Percentiles rank a stretch among this genome's conserved stretches.
Conservation (phyloP, 2,329 filamentous ascomycete species). For the Penicillium digitatum region DNA sequence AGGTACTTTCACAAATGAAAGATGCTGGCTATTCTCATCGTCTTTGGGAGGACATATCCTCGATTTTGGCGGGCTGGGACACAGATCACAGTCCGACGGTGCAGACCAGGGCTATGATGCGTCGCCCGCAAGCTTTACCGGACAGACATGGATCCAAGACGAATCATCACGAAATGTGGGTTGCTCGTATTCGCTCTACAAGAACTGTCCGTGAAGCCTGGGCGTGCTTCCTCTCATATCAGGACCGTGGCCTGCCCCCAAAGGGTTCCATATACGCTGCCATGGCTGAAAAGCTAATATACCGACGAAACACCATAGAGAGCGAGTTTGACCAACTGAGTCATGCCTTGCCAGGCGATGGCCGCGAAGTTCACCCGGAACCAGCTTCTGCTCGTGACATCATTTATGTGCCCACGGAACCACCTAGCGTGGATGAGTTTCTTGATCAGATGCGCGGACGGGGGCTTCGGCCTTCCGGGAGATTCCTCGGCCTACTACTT, state of each 20-base stretch:
- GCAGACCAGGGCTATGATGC: slow-evolving; percentile 52
- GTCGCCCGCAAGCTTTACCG: slow-evolving; percentile 22
- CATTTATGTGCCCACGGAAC: slow-evolving; percentile 53
- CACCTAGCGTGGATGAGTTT: slow-evolving; percentile 52
- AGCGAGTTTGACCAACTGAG: slow-evolving; percentile 21
- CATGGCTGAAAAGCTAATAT: slow-evolving; percentile 56
- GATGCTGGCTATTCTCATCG: slow-evolving; percentile 55
- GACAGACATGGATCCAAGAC: not conserved
- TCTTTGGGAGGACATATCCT: slow-evolving; percentile 52
- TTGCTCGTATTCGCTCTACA: slow-evolving; percentile 56
- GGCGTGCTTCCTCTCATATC: slow-evolving; percentile 59
- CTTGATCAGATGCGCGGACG: slow-evolving; percentile 49
- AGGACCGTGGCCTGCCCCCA: slow-evolving; percentile 41
- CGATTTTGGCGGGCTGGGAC: slow-evolving; percentile 60
- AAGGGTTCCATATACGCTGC: slow-evolving; percentile 49
- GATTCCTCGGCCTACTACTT: slow-evolving; percentile 51
- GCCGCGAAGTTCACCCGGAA: slow-evolving; percentile 52
- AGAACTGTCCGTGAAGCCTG: slow-evolving; percentile 61
- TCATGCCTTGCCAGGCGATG: slow-evolving; percentile 52
- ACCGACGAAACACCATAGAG: slow-evolving; percentile 30
- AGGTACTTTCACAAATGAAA: slow-evolving; percentile 54
- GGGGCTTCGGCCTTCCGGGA: slow-evolving; percentile 42
- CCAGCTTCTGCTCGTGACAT: slow-evolving; percentile 55
- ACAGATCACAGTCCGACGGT: slow-evolving; percentile 60
- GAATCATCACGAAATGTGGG: slow-evolving; percentile 47